Conservation (phyloP, 345 rosid genomes). For the Balakata baccata region DNA sequence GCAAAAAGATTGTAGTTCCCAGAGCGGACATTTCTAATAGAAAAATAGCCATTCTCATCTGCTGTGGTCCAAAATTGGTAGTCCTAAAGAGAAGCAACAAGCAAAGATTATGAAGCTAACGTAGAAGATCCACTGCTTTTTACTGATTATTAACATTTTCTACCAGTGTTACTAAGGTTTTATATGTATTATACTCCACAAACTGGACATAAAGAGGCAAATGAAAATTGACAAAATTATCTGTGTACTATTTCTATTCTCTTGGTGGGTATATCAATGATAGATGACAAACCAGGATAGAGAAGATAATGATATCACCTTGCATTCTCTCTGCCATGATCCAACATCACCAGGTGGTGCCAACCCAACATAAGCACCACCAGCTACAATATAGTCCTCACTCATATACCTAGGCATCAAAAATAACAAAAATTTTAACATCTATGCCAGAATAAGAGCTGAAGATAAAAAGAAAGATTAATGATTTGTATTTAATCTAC, state of each 20-base stretch:
- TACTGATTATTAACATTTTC: background rate
- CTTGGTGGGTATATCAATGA: background rate
- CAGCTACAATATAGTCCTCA: constrained; percentile 39
- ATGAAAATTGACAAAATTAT: background rate
- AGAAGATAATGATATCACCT: constrained; percentile 36
- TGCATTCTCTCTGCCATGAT: constrained; percentile 90
- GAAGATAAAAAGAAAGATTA: background rate
- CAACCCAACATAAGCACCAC: constrained; percentile 71
- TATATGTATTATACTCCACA: background rate
- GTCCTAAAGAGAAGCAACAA: constrained; percentile 36
- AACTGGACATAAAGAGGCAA: background rate
- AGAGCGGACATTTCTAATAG: constrained; percentile 39
- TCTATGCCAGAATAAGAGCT: background rate
- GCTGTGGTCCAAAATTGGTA: constrained; percentile 86
- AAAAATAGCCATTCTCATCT: constrained; percentile 59
- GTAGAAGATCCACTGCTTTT: background rate
- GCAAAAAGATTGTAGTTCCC: constrained; percentile 75
- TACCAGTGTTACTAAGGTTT: background rate
- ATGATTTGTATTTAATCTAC: background rate
- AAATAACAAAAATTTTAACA: background rate
- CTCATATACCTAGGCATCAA: constrained; percentile 44
- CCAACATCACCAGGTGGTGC: constrained; percentile 75
- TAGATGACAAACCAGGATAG: background rate
- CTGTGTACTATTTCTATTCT: background rate
- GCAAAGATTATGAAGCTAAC: constrained; percentile 2